Evolutionary conservation across 2,329 filamentous ascomycete genomes (phyloP).

Genomic region (Pyrenophora teres): DNA sequence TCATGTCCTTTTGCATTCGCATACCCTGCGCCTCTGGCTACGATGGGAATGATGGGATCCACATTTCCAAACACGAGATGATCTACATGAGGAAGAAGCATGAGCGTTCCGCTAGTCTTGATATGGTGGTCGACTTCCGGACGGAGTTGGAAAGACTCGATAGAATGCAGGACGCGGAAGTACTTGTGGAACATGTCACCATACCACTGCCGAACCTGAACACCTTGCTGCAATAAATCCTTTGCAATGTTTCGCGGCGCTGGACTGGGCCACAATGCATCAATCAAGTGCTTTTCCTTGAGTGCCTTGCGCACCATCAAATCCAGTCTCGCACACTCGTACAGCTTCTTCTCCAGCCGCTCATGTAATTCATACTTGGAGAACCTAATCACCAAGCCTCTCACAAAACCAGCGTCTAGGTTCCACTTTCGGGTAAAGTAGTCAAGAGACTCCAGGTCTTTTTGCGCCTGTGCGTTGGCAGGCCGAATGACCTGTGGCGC

Average conservation of each 20-base stretch:
- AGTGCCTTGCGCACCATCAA: constrained; percentile 46
- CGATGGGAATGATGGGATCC: constrained; percentile 43
- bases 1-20: constrained; percentile 29
- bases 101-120: constrained; percentile 39
- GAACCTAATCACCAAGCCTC: constrained; percentile 41
- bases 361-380: constrained; percentile 44
- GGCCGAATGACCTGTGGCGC: constrained; percentile 33
- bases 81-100: constrained; percentile 42
- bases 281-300: constrained; percentile 46
- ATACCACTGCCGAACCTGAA: constrained; percentile 43
- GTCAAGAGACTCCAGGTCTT: constrained; percentile 43
- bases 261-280: constrained; percentile 42
- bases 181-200: constrained; percentile 48
- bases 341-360: constrained; percentile 45
- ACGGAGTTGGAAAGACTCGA: constrained; percentile 39
- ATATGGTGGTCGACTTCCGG: constrained; percentile 40
- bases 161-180: constrained; percentile 35
- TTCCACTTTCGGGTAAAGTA: constrained; percentile 39
- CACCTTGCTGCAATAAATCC: constrained; percentile 40
- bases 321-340: constrained; percentile 39
- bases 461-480: constrained; percentile 46
- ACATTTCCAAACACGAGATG: constrained; percentile 41
- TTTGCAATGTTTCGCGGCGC: constrained; percentile 33
- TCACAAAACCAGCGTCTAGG: constrained; percentile 39
- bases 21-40: constrained; percentile 39